Evolutionary conservation across 306 rosid species (phyloP).

Genomic region (Quercus ilex): DNA sequence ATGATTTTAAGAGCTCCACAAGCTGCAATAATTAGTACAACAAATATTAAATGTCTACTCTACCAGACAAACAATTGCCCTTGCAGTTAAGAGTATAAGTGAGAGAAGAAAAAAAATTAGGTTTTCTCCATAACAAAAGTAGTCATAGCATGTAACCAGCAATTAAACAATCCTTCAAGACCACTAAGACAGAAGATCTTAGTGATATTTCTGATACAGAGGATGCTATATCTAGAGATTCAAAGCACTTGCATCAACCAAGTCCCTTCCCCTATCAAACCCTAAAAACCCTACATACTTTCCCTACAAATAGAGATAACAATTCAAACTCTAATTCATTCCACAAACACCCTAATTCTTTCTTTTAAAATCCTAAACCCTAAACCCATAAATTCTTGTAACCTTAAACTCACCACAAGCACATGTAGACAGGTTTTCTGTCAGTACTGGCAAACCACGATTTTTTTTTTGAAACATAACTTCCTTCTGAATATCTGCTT

Average conservation of each 20-base stretch:
- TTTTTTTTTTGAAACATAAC: neutral
- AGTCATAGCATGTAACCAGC: neutral
- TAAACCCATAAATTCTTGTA: too few relatives aligned
- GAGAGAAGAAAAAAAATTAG: too few relatives aligned
- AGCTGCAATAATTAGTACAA: slow-evolving; percentile 61
- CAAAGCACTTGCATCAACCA: neutral
- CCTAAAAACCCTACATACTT: neutral
- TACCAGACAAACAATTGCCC: neutral
- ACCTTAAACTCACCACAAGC: too few relatives aligned
- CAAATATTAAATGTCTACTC: slow-evolving; percentile 1
- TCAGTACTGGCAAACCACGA: too few relatives aligned
- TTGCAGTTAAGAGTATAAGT: neutral
- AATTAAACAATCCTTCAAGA: neutral
- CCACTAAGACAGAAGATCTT: neutral
- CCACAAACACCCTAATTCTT: too few relatives aligned
- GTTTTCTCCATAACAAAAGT: neutral
- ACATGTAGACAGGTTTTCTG: too few relatives aligned
- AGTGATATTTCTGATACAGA: neutral
- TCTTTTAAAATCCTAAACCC: too few relatives aligned
- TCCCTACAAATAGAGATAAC: neutral
- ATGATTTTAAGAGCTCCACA: slow-evolving; percentile 84
- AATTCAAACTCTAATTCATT: neutral
- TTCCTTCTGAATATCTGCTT: neutral
- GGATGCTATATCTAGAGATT: neutral
- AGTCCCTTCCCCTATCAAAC: neutral